Percentiles rank a stretch among this genome's conserved stretches.
Evolutionary conservation across 179 eudicot genomes (phyloP).

Genomic region (Amaranthus tricolor): DNA sequence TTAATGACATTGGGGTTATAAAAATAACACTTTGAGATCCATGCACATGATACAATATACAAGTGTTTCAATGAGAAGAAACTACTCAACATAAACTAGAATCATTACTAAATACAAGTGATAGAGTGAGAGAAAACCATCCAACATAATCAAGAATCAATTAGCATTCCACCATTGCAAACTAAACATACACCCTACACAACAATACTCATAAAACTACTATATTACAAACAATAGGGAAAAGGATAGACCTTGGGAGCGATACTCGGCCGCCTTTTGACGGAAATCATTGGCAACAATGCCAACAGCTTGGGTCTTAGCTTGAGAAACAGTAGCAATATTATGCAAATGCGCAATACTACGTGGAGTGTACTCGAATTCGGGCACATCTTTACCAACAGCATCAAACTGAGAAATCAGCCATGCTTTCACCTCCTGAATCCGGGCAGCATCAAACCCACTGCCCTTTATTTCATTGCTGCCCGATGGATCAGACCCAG

Average conservation of each 20-base stretch:
- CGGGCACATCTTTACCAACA: slow-evolving; percentile 88
- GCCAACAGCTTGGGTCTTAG: slow-evolving; percentile 86
- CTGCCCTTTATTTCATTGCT: slow-evolving; percentile 42
- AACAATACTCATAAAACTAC: background rate
- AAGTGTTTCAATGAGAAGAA: background rate
- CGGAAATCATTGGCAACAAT: slow-evolving; percentile 89
- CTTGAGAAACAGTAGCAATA: slow-evolving; percentile 75
- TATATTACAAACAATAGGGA: background rate
- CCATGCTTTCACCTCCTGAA: slow-evolving; percentile 94
- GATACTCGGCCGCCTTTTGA: slow-evolving; percentile 86
- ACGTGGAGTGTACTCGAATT: slow-evolving; percentile 84
- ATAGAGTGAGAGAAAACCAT: background rate
- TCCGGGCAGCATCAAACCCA: slow-evolving; percentile 68
- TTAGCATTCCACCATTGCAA: background rate
- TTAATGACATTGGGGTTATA: too few species aligned
- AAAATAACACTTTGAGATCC: background rate
- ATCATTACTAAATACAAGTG: background rate
- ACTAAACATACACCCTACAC: background rate
- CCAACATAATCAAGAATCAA: background rate
- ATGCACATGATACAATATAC: background rate
- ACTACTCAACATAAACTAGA: background rate
- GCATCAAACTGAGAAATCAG: slow-evolving; percentile 77
- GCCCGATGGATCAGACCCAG: slow-evolving; percentile 46
- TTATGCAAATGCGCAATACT: slow-evolving; percentile 83
- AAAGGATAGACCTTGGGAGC: slow-evolving; percentile 60